A percentile compares a stretch with the other conserved stretches of the same genome.
phyloP scores from a whole-genome alignment of 331 rosid genomes.

The Rhamnella rubrinervis region DNA sequence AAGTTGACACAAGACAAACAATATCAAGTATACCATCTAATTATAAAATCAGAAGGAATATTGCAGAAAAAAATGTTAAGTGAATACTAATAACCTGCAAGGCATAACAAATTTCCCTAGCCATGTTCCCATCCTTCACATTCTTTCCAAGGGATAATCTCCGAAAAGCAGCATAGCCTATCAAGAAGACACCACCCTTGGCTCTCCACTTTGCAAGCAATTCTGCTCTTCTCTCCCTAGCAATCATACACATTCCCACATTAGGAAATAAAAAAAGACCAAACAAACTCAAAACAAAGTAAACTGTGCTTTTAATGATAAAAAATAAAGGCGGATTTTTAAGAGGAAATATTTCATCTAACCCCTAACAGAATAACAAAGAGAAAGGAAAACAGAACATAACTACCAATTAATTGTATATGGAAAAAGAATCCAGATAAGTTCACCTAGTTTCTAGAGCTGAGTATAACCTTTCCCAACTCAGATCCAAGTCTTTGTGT shows the following conservation, averaged over 20 bases:
- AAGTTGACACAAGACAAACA: background rate
- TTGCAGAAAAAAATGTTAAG: background rate
- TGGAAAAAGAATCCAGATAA: background rate
- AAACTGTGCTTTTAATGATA: background rate
- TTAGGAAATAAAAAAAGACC: background rate
- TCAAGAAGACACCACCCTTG: conserved; percentile 90
- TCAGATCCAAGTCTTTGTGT: too few species aligned
- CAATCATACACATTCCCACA: conserved; percentile 21
- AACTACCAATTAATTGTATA: background rate
- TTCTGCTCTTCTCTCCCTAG: conserved; percentile 82
- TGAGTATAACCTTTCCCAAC: background rate
- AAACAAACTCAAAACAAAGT: background rate
- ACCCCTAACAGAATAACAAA: background rate
- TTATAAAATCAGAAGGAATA: conserved; percentile 12
- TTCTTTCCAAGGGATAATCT: conserved; percentile 80
- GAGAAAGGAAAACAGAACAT: background rate
- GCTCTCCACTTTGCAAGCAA: conserved; percentile 85
- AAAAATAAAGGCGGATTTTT: too few species aligned
- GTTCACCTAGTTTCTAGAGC: background rate
- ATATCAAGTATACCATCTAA: background rate
- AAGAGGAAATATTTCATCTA: too few species aligned
- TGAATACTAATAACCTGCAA: conserved; percentile 59
- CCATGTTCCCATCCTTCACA: conserved; percentile 70
- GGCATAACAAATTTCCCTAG: conserved; percentile 69
- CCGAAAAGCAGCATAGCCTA: conserved; percentile 86